These are phyloP conservation scores for Malus hybrid DNA, from an alignment of 331 rosid species.

Conservation along the genomic window DNA sequence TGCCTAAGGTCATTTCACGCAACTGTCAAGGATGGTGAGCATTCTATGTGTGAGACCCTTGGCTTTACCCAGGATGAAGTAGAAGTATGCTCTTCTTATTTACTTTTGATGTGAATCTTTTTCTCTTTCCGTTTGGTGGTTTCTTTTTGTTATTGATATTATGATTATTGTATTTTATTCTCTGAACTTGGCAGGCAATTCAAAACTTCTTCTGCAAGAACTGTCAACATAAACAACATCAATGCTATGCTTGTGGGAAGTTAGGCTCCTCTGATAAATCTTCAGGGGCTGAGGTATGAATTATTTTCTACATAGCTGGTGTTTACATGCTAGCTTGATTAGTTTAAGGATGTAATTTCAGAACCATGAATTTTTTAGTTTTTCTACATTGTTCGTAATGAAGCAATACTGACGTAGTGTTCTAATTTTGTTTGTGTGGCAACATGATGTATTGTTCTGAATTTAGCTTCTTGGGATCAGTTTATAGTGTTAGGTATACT, in stretches of 20 bases:
- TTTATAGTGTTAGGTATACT: background rate
- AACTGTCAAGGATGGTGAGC: conserved; percentile 44
- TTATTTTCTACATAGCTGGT: background rate
- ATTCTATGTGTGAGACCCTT: conserved; percentile 53
- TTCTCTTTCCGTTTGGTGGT: conserved; percentile 2
- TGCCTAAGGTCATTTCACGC: conserved; percentile 93
- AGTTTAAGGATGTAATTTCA: background rate
- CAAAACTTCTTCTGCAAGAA: conserved; percentile 56
- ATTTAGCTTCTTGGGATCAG: background rate
- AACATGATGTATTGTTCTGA: background rate
- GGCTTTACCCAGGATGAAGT: conserved; percentile 59
- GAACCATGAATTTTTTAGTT: background rate
- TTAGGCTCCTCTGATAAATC: conserved; percentile 67
- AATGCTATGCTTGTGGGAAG: conserved; percentile 82
- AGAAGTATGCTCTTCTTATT: conserved; percentile 39
- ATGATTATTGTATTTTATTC: background rate
- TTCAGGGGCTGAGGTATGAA: conserved; percentile 63
- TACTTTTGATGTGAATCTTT: conserved; percentile 5
- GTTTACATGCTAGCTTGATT: background rate
- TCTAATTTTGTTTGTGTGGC: background rate
- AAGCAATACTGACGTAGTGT: background rate
- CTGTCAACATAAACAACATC: conserved; percentile 63
- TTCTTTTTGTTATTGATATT: background rate
- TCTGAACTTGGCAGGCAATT: conserved; percentile 43
- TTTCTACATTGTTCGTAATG: background rate